Percentiles rank a stretch among this genome's conserved stretches.
These are phyloP conservation scores for Pythium brassicae DNA, from an alignment of 352 stramenopile genomes.

Conservation along the genomic window DNA sequence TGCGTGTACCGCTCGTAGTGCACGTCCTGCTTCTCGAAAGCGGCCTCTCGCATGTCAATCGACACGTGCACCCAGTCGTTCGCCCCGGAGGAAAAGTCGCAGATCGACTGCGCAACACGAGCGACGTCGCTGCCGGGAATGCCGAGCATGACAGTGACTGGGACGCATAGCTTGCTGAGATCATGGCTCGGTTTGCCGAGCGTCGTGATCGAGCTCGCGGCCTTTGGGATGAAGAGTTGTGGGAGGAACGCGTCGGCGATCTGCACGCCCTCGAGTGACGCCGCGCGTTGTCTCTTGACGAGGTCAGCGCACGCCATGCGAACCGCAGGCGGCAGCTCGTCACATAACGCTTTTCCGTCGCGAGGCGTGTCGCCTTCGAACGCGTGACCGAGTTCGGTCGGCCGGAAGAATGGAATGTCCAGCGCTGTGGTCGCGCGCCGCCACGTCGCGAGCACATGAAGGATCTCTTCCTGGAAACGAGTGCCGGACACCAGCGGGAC, in stretches of 20 bases:
- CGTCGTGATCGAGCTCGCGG: conserved; percentile 27
- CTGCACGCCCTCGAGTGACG: conserved; percentile 14
- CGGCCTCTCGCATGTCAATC: conserved; percentile 30
- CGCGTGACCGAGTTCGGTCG: conserved; percentile 32
- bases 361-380: conserved; percentile 42
- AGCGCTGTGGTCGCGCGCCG: conserved; percentile 38
- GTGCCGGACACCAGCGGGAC: conserved; percentile 58
- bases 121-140: conserved; percentile 55
- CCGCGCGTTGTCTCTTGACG: conserved; percentile 22
- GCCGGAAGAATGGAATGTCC: conserved; percentile 50
- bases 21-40: conserved; percentile 3
- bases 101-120: conserved; percentile 33
- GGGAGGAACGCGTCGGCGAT: conserved; percentile 41
- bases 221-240: conserved; percentile 57
- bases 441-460: conserved; percentile 49
- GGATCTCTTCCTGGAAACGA: conserved; percentile 62
- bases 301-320: conserved; percentile 15
- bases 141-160: conserved; percentile 55
- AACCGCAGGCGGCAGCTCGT: conserved; percentile 13
- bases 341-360: conserved; percentile 15
- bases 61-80: conserved; percentile 43
- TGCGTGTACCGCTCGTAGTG: conserved; percentile 22
- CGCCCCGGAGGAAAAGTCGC: conserved; percentile 34
- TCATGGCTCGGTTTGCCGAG: conserved; percentile 33
- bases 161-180: conserved; percentile 29